phyloP scores from a whole-genome alignment of 177 flowering plant genomes.

The Telopea speciosissima region DNA sequence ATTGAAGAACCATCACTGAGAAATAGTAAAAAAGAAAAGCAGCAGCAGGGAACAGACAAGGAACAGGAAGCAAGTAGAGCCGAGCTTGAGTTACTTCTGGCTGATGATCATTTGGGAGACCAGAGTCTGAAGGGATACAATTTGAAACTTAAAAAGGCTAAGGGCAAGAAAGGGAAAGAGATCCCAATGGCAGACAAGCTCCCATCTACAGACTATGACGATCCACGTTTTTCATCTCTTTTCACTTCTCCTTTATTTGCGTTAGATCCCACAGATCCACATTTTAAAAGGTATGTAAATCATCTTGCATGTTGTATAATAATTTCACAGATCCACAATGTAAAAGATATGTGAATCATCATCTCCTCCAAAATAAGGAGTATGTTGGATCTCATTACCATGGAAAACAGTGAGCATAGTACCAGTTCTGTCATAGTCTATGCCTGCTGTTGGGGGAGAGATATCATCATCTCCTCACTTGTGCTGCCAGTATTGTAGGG shows the following conservation, averaged over 20 bases:
- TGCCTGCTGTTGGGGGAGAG: too few relatives aligned
- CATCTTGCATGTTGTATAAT: too few relatives aligned
- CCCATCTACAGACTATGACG: conserved; percentile 48
- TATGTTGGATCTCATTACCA: too few relatives aligned
- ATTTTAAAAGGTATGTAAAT: conserved; percentile 61
- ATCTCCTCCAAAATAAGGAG: too few relatives aligned
- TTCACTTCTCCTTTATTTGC: conserved; percentile 59
- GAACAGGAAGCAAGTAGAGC: conserved; percentile 69
- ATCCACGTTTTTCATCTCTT: conserved; percentile 66
- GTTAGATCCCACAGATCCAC: conserved; percentile 94
- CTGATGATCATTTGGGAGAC: conserved; percentile 60
- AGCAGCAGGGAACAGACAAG: conserved; percentile 20
- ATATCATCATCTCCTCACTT: too few relatives aligned
- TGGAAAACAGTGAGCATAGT: too few relatives aligned
- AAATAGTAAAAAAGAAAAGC: conserved; percentile 25
- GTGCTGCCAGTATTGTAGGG: too few relatives aligned
- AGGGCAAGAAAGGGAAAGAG: conserved; percentile 55
- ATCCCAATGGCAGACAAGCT: conserved; percentile 49
- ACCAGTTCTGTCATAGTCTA: too few relatives aligned
- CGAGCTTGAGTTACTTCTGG: conserved; percentile 82
- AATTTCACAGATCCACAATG: background rate
- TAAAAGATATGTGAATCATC: too few relatives aligned
- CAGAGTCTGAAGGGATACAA: conserved; percentile 64
- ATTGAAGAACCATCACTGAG: conserved; percentile 45
- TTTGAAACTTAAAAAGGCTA: conserved; percentile 52